Conservation (phyloP, 2,329 filamentous ascomycete species). For the Cladosporium sp. region DNA sequence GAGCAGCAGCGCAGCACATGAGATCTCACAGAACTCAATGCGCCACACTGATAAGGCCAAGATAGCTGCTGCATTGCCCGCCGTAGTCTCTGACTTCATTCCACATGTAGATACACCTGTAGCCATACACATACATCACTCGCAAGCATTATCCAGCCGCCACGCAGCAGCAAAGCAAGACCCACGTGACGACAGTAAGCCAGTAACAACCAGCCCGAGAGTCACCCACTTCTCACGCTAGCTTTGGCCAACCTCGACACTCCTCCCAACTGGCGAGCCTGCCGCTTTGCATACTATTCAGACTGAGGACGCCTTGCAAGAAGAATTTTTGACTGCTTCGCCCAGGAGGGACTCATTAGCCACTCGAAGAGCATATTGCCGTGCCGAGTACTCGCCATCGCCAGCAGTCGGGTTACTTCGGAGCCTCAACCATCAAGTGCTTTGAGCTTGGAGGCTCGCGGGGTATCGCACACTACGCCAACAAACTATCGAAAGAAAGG, state of each 20-base stretch:
- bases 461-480: neutral
- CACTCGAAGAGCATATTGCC: neutral
- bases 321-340: no score
- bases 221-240: neutral
- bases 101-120: neutral
- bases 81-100: neutral
- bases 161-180: neutral
- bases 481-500: neutral
- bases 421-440: conserved; percentile 2
- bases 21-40: neutral
- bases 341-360: no score
- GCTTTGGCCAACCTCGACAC: neutral
- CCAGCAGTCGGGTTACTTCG: neutral
- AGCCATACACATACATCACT: neutral
- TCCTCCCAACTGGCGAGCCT: neutral
- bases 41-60: neutral
- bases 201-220: neutral
- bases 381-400: neutral
- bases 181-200: neutral
- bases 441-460: neutral
- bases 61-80: neutral
- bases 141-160: neutral
- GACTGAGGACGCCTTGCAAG: no score
- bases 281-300: neutral
- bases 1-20: neutral